Evolutionary conservation across 2,329 filamentous ascomycete species (phyloP), one percentile per base, ranked within the genome.

Genomic region (Ramichloridium luteum): DNA sequence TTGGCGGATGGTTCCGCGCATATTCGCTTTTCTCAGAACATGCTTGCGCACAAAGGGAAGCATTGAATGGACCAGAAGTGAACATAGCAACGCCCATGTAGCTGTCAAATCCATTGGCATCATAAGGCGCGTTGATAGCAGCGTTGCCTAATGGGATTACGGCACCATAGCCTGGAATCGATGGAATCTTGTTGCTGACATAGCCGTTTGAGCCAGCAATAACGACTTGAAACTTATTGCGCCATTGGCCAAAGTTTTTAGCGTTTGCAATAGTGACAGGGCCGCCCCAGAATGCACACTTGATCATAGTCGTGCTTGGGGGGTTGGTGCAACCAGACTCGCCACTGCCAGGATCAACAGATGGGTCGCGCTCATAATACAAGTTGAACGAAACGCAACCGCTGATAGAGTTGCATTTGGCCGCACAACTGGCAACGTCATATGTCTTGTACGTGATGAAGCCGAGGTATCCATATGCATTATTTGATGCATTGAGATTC

Each of bases 361-460:
- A 45, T n/a, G 57, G 56, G 30, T 57, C 50, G 22, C 57, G 50
- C 37, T 47, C 43, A 36, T 41, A 49, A 40, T 43, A 49, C 31
- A 49, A 38, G 34, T 43, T 45, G 36, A 47, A 46, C 11, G 39
- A 36, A 9, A 35, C 32, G 37, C 43, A 47, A 9, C 37, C 36
- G 11, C 25, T 29, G 17, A 41, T 41, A 12, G 32, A 27, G 22
- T 45, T 38, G 30, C 45, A 49, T n/a, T 35, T 32, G 13, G 31
- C 16, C 11, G 41, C 36, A 25, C 45, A 49, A 15, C 22, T 31
- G 20, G 36, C 25, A 11, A 39, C 34, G 18, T 46, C 37, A 30
- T 49, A 49, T 12, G 30, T 37, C 27, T 34, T 18, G 28, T 32
- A 6, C 10, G 16, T 16, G 11, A 15, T 25, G 32, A 28, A 38